A percentile compares a stretch with the other conserved stretches of the same genome.
Evolutionary conservation across 75 land plant species (phyloP).

Genomic region (Isoetes taiwanensis): DNA sequence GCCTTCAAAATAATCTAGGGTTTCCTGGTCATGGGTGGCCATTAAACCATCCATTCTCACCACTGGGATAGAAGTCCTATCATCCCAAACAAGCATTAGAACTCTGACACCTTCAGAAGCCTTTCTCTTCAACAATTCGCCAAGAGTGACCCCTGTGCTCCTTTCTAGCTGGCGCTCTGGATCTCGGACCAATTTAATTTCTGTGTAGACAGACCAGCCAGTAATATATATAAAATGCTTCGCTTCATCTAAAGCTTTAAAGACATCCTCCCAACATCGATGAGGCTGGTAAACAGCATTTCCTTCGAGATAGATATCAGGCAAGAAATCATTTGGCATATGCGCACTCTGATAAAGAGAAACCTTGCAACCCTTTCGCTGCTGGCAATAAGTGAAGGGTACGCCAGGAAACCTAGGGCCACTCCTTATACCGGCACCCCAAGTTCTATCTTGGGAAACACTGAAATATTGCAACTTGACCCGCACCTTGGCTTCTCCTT

Average conservation of each 20-base stretch:
- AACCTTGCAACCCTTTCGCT: conserved; percentile 71
- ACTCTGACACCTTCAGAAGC: conserved; percentile 81
- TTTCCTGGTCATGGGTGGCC: conserved; percentile 95
- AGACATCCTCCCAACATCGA: conserved; percentile 85
- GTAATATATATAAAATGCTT: conserved; percentile 73
- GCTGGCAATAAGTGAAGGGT: conserved; percentile 60
- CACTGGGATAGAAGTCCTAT: conserved; percentile 55
- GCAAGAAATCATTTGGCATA: conserved; percentile 57
- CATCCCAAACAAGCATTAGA: conserved; percentile 89
- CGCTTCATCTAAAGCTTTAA: conserved; percentile 54
- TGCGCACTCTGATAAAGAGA: conserved; percentile 79
- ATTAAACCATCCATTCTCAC: conserved; percentile 68
- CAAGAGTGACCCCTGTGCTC: conserved; percentile 39
- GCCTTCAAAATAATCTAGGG: conserved; percentile 37
- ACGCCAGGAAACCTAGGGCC: conserved; percentile 49
- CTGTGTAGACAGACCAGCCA: conserved; percentile 86
- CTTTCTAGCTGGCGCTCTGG: conserved; percentile 48
- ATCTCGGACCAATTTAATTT: conserved; percentile 56
- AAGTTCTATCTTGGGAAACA: conserved; percentile 32
- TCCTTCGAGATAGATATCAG: conserved; percentile 46
- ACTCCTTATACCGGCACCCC: conserved; percentile 41
- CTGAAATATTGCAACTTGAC: conserved; percentile 45
- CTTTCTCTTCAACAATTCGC: conserved; percentile 75
- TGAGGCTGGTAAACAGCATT: conserved; percentile 48
- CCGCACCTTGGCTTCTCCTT: conserved; percentile 31